These are phyloP conservation scores for Carex kokanica DNA, from an alignment of 176 grass and related monocot genomes.

Conservation along the genomic window DNA sequence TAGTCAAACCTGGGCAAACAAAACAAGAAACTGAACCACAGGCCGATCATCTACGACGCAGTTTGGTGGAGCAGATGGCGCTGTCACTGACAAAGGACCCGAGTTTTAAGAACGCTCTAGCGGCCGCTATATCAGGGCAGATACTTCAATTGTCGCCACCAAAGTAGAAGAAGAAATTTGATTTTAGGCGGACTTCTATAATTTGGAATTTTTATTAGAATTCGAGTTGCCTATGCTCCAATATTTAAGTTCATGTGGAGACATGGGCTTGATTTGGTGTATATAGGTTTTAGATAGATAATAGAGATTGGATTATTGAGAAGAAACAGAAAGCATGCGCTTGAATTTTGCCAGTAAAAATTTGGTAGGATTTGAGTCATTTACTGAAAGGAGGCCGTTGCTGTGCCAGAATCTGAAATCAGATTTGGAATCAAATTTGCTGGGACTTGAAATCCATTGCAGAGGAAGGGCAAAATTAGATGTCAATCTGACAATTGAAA, in stretches of 20 bases:
- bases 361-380: not conserved
- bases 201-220: slow-evolving; percentile 6
- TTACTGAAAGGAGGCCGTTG: not conserved
- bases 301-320: not conserved
- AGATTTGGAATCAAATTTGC: not conserved
- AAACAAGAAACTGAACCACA: slow-evolving; percentile 28
- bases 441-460: not conserved
- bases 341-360: slow-evolving; percentile 1
- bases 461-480: not conserved
- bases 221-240: slow-evolving; percentile 10
- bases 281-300: slow-evolving; percentile 19
- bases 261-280: slow-evolving; percentile 18
- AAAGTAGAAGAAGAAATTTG: slow-evolving; percentile 21
- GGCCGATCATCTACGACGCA: slow-evolving; percentile 22
- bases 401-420: not conserved
- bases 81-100: slow-evolving; percentile 63
- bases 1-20: not conserved
- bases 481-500: not conserved
- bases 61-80: slow-evolving; percentile 76
- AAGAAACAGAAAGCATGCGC: not conserved
- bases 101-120: slow-evolving; percentile 64
- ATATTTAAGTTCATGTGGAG: slow-evolving; percentile 21
- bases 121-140: slow-evolving; percentile 60
- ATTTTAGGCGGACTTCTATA: not conserved
- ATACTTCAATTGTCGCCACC: slow-evolving; percentile 50